Evolutionary conservation across 2,329 filamentous ascomycete species (phyloP).

Genomic region (Aspergillus tanneri): DNA sequence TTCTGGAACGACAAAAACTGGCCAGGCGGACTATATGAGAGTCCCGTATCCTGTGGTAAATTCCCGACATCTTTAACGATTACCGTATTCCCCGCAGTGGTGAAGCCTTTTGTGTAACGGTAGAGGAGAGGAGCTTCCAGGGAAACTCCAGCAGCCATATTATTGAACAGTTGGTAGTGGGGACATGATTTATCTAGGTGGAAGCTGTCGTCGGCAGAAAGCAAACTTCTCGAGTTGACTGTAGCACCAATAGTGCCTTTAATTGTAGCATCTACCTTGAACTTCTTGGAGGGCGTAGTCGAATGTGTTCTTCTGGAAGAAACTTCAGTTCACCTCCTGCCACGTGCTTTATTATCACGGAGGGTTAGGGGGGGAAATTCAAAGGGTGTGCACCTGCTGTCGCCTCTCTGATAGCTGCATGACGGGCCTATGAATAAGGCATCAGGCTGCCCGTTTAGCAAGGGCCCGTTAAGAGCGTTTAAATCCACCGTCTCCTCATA

Average conservation of each 20-base stretch:
- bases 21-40: slow-evolving; percentile 30
- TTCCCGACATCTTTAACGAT: slow-evolving; percentile 39
- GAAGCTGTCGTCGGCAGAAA: slow-evolving; percentile 40
- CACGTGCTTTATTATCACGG: slow-evolving; percentile 1
- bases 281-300: slow-evolving; percentile 33
- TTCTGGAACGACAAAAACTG: slow-evolving; percentile 33
- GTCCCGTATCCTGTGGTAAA: slow-evolving; percentile 28
- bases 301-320: slow-evolving; percentile 30
- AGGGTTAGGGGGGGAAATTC: slow-evolving; percentile 1
- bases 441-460: slow-evolving; percentile 22
- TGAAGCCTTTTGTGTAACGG: slow-evolving; percentile 33
- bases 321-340: slow-evolving; percentile 17
- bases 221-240: slow-evolving; percentile 38
- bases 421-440: slow-evolving; percentile 26
- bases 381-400: slow-evolving; percentile 28
- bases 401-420: slow-evolving; percentile 24
- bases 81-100: slow-evolving; percentile 29
- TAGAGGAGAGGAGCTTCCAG: slow-evolving; percentile 35
- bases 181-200: slow-evolving; percentile 40
- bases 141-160: slow-evolving; percentile 32
- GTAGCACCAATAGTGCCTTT: slow-evolving; percentile 37
- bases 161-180: slow-evolving; percentile 38
- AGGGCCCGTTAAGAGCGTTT: slow-evolving; percentile 30
- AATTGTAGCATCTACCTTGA: slow-evolving; percentile 29
- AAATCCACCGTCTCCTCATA: slow-evolving; percentile 39